These are phyloP conservation scores for Suillus subaureus DNA, from an alignment of 768 basidiomycete species.

Conservation along the genomic window DNA sequence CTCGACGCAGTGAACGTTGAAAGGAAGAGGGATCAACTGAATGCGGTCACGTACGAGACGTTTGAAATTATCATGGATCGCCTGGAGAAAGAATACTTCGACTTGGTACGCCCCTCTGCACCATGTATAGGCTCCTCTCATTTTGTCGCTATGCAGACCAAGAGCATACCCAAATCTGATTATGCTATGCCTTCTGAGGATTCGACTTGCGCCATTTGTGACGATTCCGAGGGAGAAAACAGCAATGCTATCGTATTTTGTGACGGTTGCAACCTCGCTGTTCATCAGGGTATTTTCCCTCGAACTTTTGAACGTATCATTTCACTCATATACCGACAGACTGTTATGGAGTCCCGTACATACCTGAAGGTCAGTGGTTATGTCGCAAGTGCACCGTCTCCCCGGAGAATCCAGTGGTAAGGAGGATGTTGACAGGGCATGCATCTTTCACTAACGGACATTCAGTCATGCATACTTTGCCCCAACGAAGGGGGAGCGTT, in stretches of 20 bases:
- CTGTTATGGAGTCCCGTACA: constrained; percentile 98
- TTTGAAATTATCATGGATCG: constrained; percentile 98
- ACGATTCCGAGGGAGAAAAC: constrained; percentile 98
- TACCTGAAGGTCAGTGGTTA: constrained; percentile 99
- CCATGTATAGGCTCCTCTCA: constrained; percentile 7
- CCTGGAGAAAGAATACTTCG: constrained; percentile 99
- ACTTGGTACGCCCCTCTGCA: constrained; percentile 62
- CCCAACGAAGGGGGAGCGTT: constrained; percentile 98
- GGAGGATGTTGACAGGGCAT: constrained; percentile 28
- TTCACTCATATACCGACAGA: constrained; percentile 48
- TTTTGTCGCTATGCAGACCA: constrained; percentile 57
- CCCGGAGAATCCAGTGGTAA: constrained; percentile 92
- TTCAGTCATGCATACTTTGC: constrained; percentile 89
- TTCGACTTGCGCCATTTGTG: constrained; percentile 94
- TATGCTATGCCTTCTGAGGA: constrained; percentile 91
- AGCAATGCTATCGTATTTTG: constrained; percentile 99
- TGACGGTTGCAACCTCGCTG: constrained; percentile 97
- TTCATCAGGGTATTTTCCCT: constrained; percentile 87
- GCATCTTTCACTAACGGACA: background rate
- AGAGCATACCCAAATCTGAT: constrained; percentile 89
- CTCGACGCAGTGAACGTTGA: constrained; percentile 83
- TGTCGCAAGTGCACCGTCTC: constrained; percentile 98
- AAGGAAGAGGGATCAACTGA: constrained; percentile 72
- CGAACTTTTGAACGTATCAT: background rate
- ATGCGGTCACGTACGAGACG: constrained; percentile 75